Conservation (phyloP, 2,329 filamentous ascomycete species). For the Metarhizium rileyi region DNA sequence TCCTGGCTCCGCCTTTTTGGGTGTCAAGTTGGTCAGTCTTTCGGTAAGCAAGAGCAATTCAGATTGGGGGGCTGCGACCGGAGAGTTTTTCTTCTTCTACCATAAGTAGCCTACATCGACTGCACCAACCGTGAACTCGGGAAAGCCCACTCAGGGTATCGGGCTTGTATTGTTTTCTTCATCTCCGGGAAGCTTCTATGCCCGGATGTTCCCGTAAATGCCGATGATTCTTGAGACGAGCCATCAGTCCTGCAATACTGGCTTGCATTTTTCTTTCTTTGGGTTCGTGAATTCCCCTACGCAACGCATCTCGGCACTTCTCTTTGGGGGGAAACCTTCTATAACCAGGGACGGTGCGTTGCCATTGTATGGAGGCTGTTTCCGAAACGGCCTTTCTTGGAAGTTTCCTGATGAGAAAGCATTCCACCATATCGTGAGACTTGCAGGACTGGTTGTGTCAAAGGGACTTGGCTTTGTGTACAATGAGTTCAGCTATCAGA, state of each 20-base stretch:
- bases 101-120: too few relatives aligned
- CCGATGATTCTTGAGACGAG: constrained; percentile 11
- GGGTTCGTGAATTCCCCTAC: constrained; percentile 15
- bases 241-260: constrained; percentile 7
- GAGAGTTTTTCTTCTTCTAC: too few relatives aligned
- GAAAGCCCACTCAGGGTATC: too few relatives aligned
- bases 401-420: constrained; percentile 27
- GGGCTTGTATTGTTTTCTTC: too few relatives aligned
- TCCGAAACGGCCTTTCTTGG: constrained; percentile 17
- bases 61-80: too few relatives aligned
- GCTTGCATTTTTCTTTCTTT: constrained; percentile 12
- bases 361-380: neutral
- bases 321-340: constrained; percentile 19
- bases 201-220: constrained; percentile 13
- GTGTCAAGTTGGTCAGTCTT: too few relatives aligned
- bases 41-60: too few relatives aligned
- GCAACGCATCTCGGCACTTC: constrained; percentile 21
- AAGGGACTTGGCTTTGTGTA: constrained; percentile 31
- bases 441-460: constrained; percentile 33
- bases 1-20: too few relatives aligned
- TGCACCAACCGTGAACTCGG: too few relatives aligned
- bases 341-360: constrained; percentile 22
- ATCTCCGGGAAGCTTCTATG: constrained; percentile 16
- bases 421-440: constrained; percentile 39
- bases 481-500: constrained; percentile 36